Evolutionary conservation across 2,329 filamentous ascomycete species (phyloP).

Genomic region (Aspergillus oerlinghausenensis): DNA sequence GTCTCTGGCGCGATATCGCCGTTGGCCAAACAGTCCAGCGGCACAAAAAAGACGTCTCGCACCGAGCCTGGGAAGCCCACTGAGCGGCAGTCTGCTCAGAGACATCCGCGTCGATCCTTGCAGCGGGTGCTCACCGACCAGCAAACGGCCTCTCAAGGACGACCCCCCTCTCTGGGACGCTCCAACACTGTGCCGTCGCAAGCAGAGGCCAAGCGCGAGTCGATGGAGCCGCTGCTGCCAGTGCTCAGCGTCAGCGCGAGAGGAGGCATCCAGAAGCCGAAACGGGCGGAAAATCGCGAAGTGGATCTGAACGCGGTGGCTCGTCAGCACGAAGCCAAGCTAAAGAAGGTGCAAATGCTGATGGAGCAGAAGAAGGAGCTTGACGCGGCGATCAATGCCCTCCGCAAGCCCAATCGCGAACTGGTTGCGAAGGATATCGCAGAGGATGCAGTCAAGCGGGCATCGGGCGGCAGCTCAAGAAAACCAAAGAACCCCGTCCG

Average conservation of each 20-base stretch:
- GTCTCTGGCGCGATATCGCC: slow-evolving; percentile 37
- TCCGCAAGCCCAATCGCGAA: slow-evolving; percentile 46
- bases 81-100: slow-evolving; percentile 26
- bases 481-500: slow-evolving; percentile 40
- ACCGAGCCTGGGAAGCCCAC: slow-evolving; percentile 29
- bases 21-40: slow-evolving; percentile 29
- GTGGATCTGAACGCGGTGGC: slow-evolving; percentile 45
- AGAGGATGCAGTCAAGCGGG: slow-evolving; percentile 36
- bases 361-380: slow-evolving; percentile 46
- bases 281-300: slow-evolving; percentile 45
- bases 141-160: slow-evolving; percentile 28
- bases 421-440: slow-evolving; percentile 44
- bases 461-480: slow-evolving; percentile 28
- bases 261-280: slow-evolving; percentile 42
- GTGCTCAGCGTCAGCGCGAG: slow-evolving; percentile 33
- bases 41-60: slow-evolving; percentile 24
- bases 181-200: slow-evolving; percentile 41
- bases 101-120: slow-evolving; percentile 34
- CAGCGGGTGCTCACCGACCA: slow-evolving; percentile 46
- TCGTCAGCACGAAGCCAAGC: slow-evolving; percentile 42
- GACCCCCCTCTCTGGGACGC: slow-evolving; percentile 37
- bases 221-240: slow-evolving; percentile 38
- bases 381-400: slow-evolving; percentile 43
- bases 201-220: slow-evolving; percentile 37
- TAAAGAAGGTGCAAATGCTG: slow-evolving; percentile 43